Base-by-base conservation (phyloP, 176 grass and related monocot species). In the Eremochloa ophiuroides region DNA sequence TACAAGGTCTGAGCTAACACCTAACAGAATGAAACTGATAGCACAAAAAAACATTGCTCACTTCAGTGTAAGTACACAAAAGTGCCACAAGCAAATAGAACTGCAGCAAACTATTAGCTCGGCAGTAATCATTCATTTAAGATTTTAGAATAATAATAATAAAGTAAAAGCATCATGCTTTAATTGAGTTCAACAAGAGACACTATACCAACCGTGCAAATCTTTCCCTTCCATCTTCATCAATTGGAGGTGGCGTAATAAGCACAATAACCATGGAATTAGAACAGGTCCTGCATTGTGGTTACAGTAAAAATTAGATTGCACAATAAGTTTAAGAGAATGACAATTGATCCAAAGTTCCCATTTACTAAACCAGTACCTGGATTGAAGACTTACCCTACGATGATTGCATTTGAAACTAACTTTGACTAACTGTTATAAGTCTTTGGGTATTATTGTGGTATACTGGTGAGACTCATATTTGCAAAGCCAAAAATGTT, bases 201-300 rank as follows among this genome's bases (percentile, higher is more conserved):
- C 35, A 82, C 15, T 28, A 63, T 73, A 37, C 66, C 74, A 89
- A 97, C 95, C 80, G 78, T 78, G 95, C 89, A 88, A 68, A 92
- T 90, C 66, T 73, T 85, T 94, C 88, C 66, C 90, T 91, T 34
- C 92, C 92, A 48, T 93, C 81, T 66, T 93, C 92, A 80, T 94
- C 90, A 41, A 98, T 13, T 65, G 95, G 95, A 87, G 95, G 92
- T 41, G 92, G 92, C 0, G 92, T 94, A 62, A 98, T 94, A 23
- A 98, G 84, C 43, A 98, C 55, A 74, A 94, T 81, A 8, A 94
- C 47, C 78, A 89, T 94, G 34, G 64, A 83, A 9, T 77, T 85
- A 4, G 85, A 94, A 67, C 82, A 81, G 72, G 72, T 89, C 86
- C 90, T 97, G 83, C 79, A 83, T 73, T 31, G 10, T 50, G 27